phyloP scores from a whole-genome alignment of 2,329 filamentous ascomycete species.

The Scedosporium aurantiacum region DNA sequence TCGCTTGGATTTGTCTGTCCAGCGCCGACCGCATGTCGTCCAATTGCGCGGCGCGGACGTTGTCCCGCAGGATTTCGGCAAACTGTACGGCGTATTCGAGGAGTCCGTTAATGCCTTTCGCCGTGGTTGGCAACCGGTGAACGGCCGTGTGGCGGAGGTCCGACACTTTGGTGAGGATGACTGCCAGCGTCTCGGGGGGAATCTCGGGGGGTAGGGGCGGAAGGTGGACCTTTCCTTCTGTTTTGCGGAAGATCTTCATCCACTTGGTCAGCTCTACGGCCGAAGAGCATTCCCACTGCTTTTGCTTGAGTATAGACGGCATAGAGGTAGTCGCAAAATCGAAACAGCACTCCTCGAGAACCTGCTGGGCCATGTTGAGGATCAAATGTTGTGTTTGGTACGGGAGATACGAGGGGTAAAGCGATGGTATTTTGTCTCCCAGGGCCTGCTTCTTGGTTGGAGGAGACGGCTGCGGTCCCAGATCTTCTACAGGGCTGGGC shows the following conservation, averaged over 20 bases:
- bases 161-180: constrained; percentile 15
- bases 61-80: constrained; percentile 18
- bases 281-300: constrained; percentile 21
- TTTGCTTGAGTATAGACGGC: constrained; percentile 16
- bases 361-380: constrained; percentile 21
- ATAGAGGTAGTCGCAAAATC: constrained; percentile 23
- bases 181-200: constrained; percentile 9
- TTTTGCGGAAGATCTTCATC: constrained; percentile 15
- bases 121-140: constrained; percentile 18
- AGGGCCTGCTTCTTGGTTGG: background rate
- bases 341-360: constrained; percentile 28
- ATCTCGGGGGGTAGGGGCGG: constrained; percentile 14
- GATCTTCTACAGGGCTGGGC: background rate
- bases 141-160: constrained; percentile 21
- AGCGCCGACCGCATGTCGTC: constrained; percentile 18
- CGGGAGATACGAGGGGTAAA: constrained; percentile 21
- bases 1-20: constrained; percentile 18
- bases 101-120: constrained; percentile 16
- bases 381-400: constrained; percentile 25
- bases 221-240: constrained; percentile 12
- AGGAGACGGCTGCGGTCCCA: too few species aligned
- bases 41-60: constrained; percentile 16
- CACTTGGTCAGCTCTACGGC: constrained; percentile 26
- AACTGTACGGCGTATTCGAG: constrained; percentile 17
- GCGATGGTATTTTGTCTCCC: constrained; percentile 11